Evolutionary conservation across 106 monocot species (phyloP), one percentile per base, ranked within the genome.

Genomic region (Dendrobium catenatum): DNA sequence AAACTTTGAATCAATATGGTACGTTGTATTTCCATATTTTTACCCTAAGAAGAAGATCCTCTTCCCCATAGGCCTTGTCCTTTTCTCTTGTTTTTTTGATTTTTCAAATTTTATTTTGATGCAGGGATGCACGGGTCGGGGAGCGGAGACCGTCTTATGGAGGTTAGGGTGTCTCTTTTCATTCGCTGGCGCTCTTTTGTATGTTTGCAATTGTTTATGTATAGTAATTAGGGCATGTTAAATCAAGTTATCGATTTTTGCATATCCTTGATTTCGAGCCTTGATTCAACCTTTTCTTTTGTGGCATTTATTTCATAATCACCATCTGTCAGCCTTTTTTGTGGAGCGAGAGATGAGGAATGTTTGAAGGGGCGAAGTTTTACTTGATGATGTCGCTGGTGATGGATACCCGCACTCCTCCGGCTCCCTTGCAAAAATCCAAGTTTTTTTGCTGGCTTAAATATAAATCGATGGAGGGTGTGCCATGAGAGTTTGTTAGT

Each of bases 91-190:
- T n/a, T n/a, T 1, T 11, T 13, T 15, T 42, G 55, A 41, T 64
- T 51, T 47, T 24, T 61, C 27, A 8, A 42, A 29, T 67, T 24
- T 68, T 46, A n/a, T 43, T 84, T 78, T 66, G 17, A 73, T 84
- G 33, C 78, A 88, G 91, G 87, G 49, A 79, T 79, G 58, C 81
- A 77, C 10, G 84, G 18, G n/a, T 78, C 77, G 18, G 82, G 85
- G 24, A 80, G 76, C 40, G 86, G 84, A 33, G 82, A 73, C 68
- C 66, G 77, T 20, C 43, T 73, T 10, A 13, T 82, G 2, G 89
- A 88, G 90, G 95, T 93, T 74, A 80, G 84, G 33, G 17, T 76
- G 73, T 78, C 66, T 55, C 9, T 44, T 19, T 43, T 43, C 42
- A 74, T 74, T 74, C 26, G 42, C 42, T 74, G 42, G 43, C 26